Evolutionary conservation across 108 stramenopile species (phyloP).

Genomic region (Cyclostephanos invisitatus): DNA sequence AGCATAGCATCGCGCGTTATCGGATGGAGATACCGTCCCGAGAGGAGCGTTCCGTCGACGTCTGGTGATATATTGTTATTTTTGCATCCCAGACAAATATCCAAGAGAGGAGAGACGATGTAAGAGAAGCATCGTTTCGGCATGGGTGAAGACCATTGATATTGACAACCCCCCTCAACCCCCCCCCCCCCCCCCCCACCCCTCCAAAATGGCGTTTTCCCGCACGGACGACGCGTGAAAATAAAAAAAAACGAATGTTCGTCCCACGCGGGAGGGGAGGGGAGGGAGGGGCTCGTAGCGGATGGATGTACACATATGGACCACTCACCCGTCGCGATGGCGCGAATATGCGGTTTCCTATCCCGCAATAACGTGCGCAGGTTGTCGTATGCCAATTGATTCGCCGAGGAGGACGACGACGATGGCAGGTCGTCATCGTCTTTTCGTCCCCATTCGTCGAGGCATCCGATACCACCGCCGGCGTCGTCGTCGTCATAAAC

Average conservation of each 20-base stretch:
- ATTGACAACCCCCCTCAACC: no score
- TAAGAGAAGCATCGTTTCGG: neutral
- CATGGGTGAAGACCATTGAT: neutral
- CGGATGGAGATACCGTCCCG: conserved; percentile 70
- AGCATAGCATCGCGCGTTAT: conserved; percentile 57
- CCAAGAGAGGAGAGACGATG: neutral
- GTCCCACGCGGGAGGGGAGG: no score
- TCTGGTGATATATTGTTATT: conserved; percentile 37
- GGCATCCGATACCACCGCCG: no score
- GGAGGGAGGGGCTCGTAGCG: no score
- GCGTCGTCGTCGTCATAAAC: no score
- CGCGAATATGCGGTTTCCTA: conserved; percentile 42
- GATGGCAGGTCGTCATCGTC: neutral
- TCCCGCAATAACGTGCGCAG: conserved; percentile 29
- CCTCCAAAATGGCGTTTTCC: no score
- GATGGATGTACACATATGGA: neutral
- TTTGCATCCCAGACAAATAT: neutral
- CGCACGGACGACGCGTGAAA: no score
- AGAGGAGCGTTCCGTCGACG: conserved; percentile 87
- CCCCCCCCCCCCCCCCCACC: no score
- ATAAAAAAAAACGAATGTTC: neutral
- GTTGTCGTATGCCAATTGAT: conserved; percentile 16
- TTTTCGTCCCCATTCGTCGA: neutral
- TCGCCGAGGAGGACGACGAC: conserved; percentile 20
- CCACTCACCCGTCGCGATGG: conserved; percentile 57